phyloP scores from a whole-genome alignment of 371 early-diverging fungal species.

The Haplosporangium sp. region DNA sequence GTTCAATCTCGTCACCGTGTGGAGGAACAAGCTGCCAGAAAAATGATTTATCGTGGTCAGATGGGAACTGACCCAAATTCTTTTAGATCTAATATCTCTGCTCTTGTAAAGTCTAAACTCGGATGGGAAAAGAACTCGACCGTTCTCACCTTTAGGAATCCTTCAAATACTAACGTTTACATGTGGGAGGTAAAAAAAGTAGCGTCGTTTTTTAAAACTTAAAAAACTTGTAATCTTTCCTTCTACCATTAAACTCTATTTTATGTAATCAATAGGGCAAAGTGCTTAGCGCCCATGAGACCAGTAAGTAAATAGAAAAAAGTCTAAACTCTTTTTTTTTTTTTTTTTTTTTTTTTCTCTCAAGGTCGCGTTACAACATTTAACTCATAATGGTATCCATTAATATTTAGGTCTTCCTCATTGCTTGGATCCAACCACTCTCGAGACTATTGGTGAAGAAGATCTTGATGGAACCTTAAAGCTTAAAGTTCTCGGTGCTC shows the following conservation, averaged over 20 bases:
- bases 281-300: conserved; percentile 48
- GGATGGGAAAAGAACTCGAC: conserved; percentile 51
- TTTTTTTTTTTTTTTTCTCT: too few relatives aligned
- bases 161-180: conserved; percentile 52
- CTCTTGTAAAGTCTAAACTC: conserved; percentile 33
- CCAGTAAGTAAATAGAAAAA: conserved; percentile 11
- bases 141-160: conserved; percentile 48
- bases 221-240: not conserved
- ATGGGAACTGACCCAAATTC: conserved; percentile 53
- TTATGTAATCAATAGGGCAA: conserved; percentile 22
- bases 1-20: conserved; percentile 55
- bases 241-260: not conserved
- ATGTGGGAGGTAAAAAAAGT: conserved; percentile 46
- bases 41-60: conserved; percentile 53
- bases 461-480: conserved; percentile 29
- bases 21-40: conserved; percentile 40
- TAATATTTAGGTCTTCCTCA: conserved; percentile 33
- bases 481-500: conserved; percentile 46
- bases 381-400: not conserved
- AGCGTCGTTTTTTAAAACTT: not conserved
- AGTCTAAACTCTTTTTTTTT: not conserved
- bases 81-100: conserved; percentile 29
- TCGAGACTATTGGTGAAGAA: conserved; percentile 51
- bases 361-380: not conserved
- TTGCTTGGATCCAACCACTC: conserved; percentile 48